phyloP scores from a whole-genome alignment of 371 early-diverging fungal genomes.

The Saksenaea vasiformis region DNA sequence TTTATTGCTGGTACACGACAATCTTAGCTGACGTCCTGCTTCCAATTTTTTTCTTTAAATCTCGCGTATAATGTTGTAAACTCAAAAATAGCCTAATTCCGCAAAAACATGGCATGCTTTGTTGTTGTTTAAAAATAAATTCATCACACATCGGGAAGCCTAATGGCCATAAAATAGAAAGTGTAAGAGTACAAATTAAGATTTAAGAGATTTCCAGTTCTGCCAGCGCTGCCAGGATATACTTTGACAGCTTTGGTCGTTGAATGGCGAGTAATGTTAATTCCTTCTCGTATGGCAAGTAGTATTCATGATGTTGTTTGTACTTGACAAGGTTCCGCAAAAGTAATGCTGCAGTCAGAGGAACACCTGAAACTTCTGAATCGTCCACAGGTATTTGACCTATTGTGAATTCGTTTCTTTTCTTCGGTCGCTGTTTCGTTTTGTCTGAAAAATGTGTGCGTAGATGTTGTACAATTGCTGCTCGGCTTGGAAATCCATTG shows the following conservation, averaged over 20 bases:
- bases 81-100: not conserved
- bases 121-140: not conserved
- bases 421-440: constrained; percentile 20
- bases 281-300: constrained; percentile 62
- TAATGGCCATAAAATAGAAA: not conserved
- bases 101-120: not conserved
- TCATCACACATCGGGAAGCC: not conserved
- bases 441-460: constrained; percentile 52
- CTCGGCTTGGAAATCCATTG: constrained; percentile 24
- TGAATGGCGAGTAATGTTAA: constrained; percentile 35
- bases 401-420: constrained; percentile 14
- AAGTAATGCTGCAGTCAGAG: constrained; percentile 67
- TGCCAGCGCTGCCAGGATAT: constrained; percentile 26
- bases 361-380: constrained; percentile 64
- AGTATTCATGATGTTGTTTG: constrained; percentile 52
- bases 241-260: constrained; percentile 37
- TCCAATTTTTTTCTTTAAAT: no score
- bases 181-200: not conserved
- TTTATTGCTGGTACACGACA: no score
- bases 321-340: constrained; percentile 68
- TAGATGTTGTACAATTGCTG: constrained; percentile 46
- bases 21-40: no score
- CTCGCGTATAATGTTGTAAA: no score
- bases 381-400: constrained; percentile 13
- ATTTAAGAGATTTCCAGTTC: constrained; percentile 8